phyloP scores from a whole-genome alignment of 768 basidiomycete genomes.

The Hypsizygus marmoreus region DNA sequence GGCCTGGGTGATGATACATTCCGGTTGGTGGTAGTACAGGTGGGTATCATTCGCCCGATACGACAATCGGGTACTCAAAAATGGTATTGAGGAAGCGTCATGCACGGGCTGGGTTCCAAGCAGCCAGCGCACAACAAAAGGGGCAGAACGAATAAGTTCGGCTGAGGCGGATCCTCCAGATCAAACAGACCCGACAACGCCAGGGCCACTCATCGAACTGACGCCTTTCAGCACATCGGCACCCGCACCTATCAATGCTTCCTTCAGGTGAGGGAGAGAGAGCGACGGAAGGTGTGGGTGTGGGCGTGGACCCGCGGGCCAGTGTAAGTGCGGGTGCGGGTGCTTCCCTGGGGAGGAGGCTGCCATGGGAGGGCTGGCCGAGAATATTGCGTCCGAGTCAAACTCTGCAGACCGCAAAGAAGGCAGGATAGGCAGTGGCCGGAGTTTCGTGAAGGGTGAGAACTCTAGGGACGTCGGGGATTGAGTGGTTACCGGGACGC shows the following conservation, averaged over 20 bases:
- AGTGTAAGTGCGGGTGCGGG: background rate
- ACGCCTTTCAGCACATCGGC: constrained; percentile 19
- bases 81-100: no score
- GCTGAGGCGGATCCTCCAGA: no score
- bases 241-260: constrained; percentile 18
- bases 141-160: no score
- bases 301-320: background rate
- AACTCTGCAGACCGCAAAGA: background rate
- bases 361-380: background rate
- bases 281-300: constrained; percentile 15
- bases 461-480: background rate
- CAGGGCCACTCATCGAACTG: constrained; percentile 14
- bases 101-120: no score
- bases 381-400: constrained; percentile 1
- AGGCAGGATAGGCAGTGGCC: no score
- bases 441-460: background rate
- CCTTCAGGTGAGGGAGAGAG: constrained; percentile 16
- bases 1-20: no score
- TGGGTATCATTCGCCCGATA: no score
- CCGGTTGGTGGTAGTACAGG: no score
- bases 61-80: no score
- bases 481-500: background rate
- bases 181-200: constrained; percentile 7
- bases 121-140: no score
- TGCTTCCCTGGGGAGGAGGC: constrained; percentile 6